Base-by-base conservation (phyloP, 768 basidiomycete species). In the Postia placenta region DNA sequence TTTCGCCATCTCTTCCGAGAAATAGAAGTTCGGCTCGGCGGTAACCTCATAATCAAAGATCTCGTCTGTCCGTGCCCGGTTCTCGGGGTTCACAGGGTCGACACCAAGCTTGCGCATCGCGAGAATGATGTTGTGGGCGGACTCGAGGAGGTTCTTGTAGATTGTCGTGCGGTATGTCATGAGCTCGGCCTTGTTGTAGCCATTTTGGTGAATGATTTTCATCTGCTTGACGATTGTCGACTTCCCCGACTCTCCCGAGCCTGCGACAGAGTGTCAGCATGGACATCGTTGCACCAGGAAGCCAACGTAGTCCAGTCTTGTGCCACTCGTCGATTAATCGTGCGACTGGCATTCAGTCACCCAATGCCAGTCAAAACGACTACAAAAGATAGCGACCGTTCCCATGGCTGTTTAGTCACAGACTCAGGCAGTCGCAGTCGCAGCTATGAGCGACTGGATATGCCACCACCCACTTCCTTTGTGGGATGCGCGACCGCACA, bases 141-240 rank as follows among this genome's bases (percentile, higher is more conserved):
- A 88, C 55, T 97, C 94, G 52, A 95, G 72, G 3, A 94, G 82
- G 64, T 95, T 88, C 58, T 82, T 81, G 68, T 86, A 92, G 42
- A 98, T 83, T 25, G 85, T 83, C 0, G 83, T 78, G 17, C 86
- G 74, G 70, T 81, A 95, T 2, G 80, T 74, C 51, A 83, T 73
- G 23, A 92, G 79, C 64, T 96, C 92, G 0, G 85, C 78, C 6
- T 69, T 67, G 2, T 83, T 79, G 68, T 92, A 98, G 11, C 94
- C 94, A 53, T 85, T 82, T 65, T 95, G 89, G 65, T 98, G 89
- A 42, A 97, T 93, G 50, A 97, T 94, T 75, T 95, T 96, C 93
- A 98, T 96, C 67, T 98, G 94, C 64, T 98, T 97, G 28, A 96
- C 92, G 55, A 98, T 92, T 0, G 94, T 98, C 3, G 82, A 85